Evolutionary conservation across 1,284 basidiomycete genomes (phyloP).

Genomic region (Ceratobasidium sp.): DNA sequence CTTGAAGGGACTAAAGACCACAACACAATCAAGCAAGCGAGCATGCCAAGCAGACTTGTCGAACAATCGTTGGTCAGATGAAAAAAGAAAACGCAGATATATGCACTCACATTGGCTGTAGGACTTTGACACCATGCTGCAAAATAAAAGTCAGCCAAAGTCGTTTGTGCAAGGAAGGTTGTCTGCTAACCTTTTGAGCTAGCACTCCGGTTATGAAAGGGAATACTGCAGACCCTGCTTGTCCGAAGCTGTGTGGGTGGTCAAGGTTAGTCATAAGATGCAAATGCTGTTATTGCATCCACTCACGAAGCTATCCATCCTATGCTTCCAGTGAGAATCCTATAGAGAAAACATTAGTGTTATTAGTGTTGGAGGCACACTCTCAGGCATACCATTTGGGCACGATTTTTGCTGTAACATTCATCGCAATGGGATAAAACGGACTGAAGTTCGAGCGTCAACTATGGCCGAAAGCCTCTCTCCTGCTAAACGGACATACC

Average conservation of each 20-base stretch:
- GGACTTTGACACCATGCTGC: conserved; percentile 10
- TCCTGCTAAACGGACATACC: background rate
- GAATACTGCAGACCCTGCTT: conserved; percentile 49
- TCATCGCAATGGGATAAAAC: conserved; percentile 51
- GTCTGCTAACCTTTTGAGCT: conserved; percentile 27
- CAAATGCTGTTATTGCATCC: too few species aligned
- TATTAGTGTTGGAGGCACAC: background rate
- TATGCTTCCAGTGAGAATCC: conserved; percentile 48
- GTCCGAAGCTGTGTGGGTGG: conserved; percentile 47
- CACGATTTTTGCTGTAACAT: conserved; percentile 48
- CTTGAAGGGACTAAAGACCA: conserved; percentile 8
- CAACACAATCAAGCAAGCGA: background rate
- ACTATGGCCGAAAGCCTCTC: background rate
- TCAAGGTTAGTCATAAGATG: background rate
- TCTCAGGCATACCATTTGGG: conserved; percentile 46
- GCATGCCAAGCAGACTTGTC: conserved; percentile 10
- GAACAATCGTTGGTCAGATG: background rate
- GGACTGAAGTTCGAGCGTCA: conserved; percentile 18
- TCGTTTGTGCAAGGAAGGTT: background rate
- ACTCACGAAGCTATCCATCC: conserved; percentile 50
- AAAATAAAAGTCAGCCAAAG: background rate
- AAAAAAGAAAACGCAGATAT: background rate
- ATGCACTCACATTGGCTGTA: conserved; percentile 14
- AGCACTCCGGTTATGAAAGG: conserved; percentile 48
- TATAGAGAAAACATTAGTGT: background rate